Evolutionary conservation across 495 filamentous ascomycete genomes (phyloP).

Genomic region (Clavariopsis aquatica): DNA sequence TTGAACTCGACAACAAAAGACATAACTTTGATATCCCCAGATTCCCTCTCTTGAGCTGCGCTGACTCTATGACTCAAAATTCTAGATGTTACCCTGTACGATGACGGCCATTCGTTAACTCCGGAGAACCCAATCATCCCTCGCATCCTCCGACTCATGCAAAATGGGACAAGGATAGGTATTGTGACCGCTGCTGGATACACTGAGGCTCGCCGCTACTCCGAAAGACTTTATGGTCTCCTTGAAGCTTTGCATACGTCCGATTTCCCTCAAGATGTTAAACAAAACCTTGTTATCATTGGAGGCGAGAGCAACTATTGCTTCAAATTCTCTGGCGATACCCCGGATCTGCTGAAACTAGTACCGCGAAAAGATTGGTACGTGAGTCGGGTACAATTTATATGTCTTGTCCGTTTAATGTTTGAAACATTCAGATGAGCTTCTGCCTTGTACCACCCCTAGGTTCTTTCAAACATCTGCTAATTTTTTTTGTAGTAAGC

Average conservation of each 20-base stretch:
- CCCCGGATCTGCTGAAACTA: constrained; percentile 56
- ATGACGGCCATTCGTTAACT: constrained; percentile 80
- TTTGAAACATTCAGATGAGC: too few relatives aligned
- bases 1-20: too few relatives aligned
- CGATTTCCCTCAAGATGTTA: constrained; percentile 61
- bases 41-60: too few relatives aligned
- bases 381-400: too few relatives aligned
- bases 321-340: constrained; percentile 66
- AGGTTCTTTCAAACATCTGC: too few relatives aligned
- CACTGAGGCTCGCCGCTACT: constrained; percentile 80
- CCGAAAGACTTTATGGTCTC: constrained; percentile 78
- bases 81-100: constrained; percentile 97
- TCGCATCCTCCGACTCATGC: constrained; percentile 68
- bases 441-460: too few relatives aligned
- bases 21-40: too few relatives aligned
- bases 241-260: constrained; percentile 77
- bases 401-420: too few relatives aligned
- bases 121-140: constrained; percentile 74
- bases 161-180: constrained; percentile 69
- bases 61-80: too few relatives aligned
- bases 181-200: constrained; percentile 98
- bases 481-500: too few relatives aligned
- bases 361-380: constrained; percentile 72
- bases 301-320: constrained; percentile 85
- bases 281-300: constrained; percentile 81